These are phyloP conservation scores for Dendrocalamus sinicus DNA, from an alignment of 176 grass and related monocot genomes.

Conservation along the genomic window DNA sequence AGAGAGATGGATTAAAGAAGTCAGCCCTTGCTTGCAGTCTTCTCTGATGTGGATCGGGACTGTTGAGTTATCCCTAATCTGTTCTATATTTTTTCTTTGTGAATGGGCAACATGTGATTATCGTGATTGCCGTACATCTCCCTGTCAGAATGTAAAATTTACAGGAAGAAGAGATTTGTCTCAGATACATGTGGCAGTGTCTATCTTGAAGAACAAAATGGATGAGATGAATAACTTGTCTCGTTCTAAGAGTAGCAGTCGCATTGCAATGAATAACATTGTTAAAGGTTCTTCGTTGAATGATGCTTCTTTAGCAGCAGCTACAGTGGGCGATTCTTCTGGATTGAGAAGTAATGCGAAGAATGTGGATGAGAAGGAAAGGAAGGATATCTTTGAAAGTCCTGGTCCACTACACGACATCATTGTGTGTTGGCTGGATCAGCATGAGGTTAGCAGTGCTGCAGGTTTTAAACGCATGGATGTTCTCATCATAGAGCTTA, in stretches of 20 bases:
- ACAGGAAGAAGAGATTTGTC: slow-evolving; percentile 91
- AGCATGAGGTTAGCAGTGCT: slow-evolving; percentile 81
- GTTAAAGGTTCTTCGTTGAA: slow-evolving; percentile 62
- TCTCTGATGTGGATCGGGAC: slow-evolving; percentile 97
- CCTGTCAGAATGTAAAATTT: slow-evolving; percentile 67
- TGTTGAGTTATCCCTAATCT: slow-evolving; percentile 83
- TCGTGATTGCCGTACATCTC: slow-evolving; percentile 80
- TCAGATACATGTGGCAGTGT: slow-evolving; percentile 87
- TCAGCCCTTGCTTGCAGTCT: slow-evolving; percentile 91
- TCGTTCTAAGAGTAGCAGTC: slow-evolving; percentile 61
- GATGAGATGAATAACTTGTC: slow-evolving; percentile 70
- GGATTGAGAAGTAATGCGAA: slow-evolving; percentile 52
- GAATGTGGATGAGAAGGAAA: slow-evolving; percentile 60
- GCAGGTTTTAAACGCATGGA: slow-evolving; percentile 78
- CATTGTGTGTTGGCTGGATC: slow-evolving; percentile 97
- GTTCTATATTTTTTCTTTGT: slow-evolving; percentile 96
- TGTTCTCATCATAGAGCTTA: slow-evolving; percentile 80
- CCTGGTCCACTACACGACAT: slow-evolving; percentile 97
- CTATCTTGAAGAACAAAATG: slow-evolving; percentile 91
- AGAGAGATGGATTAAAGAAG: slow-evolving; percentile 95
- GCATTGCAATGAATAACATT: slow-evolving; percentile 46
- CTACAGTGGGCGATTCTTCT: slow-evolving; percentile 41
- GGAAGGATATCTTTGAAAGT: slow-evolving; percentile 75
- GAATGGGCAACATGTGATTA: slow-evolving; percentile 99
- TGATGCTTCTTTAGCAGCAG: slow-evolving; percentile 47